phyloP scores from a whole-genome alignment of 208 protist genomes.

The Wallacemonas sp. region DNA sequence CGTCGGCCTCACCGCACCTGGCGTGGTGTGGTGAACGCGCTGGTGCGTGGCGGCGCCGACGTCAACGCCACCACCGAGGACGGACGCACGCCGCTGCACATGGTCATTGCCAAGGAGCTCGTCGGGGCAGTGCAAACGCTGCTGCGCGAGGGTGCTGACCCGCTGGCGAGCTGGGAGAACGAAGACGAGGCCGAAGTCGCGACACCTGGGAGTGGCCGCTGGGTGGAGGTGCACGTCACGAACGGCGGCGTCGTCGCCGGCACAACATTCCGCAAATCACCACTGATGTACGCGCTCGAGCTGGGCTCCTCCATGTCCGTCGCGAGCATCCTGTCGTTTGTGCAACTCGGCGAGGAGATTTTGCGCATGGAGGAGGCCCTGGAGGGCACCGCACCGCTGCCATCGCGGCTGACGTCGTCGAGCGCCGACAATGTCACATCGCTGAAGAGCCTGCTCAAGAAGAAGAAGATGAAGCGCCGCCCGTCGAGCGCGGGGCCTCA shows the following conservation, averaged over 20 bases:
- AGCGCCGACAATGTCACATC: neutral
- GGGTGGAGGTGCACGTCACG: slow-evolving; percentile 38
- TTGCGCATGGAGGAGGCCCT: neutral
- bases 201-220: slow-evolving; percentile 10
- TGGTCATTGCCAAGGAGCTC: slow-evolving; percentile 36
- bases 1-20: slow-evolving; percentile 11
- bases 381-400: neutral
- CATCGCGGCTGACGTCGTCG: neutral
- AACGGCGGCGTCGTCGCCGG: slow-evolving; percentile 32
- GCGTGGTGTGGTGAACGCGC: slow-evolving; percentile 26
- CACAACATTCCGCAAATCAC: slow-evolving; percentile 31
- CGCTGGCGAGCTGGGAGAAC: slow-evolving; percentile 22
- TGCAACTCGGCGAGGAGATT: slow-evolving; percentile 19
- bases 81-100: slow-evolving; percentile 41
- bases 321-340: slow-evolving; percentile 33
- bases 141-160: slow-evolving; percentile 38
- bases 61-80: slow-evolving; percentile 33
- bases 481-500: too few species aligned
- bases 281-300: slow-evolving; percentile 39
- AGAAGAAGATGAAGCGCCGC: neutral
- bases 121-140: slow-evolving; percentile 41
- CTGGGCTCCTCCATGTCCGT: slow-evolving; percentile 31
- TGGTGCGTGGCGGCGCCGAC: slow-evolving; percentile 35
- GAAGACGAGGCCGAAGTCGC: neutral
- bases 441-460: slow-evolving; percentile 7